A percentile compares a stretch with the other conserved stretches of the same genome.
These are phyloP conservation scores for Aspergillus funiculosus DNA, from an alignment of 495 filamentous ascomycete species.

Conservation along the genomic window DNA sequence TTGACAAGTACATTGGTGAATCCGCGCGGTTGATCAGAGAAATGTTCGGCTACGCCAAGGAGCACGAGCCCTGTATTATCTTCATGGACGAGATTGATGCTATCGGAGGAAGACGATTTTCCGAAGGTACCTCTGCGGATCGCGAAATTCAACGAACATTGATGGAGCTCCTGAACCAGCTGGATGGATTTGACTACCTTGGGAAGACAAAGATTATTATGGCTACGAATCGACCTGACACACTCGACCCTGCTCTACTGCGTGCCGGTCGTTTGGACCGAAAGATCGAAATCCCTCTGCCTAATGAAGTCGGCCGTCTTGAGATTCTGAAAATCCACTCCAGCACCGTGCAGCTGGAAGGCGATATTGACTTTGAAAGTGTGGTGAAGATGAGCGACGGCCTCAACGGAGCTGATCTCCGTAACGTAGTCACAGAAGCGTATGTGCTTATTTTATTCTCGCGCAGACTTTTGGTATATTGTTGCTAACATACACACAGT, in stretches of 20 bases:
- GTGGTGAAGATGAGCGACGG: constrained; percentile 99
- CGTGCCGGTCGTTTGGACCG: constrained; percentile 91
- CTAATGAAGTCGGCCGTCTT: constrained; percentile 96
- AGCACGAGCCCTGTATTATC: constrained; percentile 99
- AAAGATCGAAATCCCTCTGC: constrained; percentile 97
- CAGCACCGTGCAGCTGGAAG: constrained; percentile 75
- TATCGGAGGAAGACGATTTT: constrained; percentile 94
- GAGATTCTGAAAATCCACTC: constrained; percentile 99
- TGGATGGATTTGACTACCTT: constrained; percentile 98
- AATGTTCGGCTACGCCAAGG: constrained; percentile 99
- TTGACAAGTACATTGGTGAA: constrained; percentile 99
- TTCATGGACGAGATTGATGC: constrained; percentile 99
- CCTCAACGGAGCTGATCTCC: constrained; percentile 92
- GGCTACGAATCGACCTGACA: constrained; percentile 98
- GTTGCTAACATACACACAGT: constrained; percentile 42
- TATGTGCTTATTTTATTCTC: constrained; percentile 44
- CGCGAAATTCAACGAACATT: constrained; percentile 98
- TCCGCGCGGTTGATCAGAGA: constrained; percentile 95
- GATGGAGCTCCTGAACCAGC: constrained; percentile 98
- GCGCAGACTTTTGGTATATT: not conserved
- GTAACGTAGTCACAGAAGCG: constrained; percentile 99
- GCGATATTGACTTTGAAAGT: constrained; percentile 98
- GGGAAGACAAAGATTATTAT: constrained; percentile 99
- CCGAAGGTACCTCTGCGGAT: constrained; percentile 97
- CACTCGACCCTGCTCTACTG: constrained; percentile 89